phyloP scores from a whole-genome alignment of 768 basidiomycete species.

The Lentinula raphanica region DNA sequence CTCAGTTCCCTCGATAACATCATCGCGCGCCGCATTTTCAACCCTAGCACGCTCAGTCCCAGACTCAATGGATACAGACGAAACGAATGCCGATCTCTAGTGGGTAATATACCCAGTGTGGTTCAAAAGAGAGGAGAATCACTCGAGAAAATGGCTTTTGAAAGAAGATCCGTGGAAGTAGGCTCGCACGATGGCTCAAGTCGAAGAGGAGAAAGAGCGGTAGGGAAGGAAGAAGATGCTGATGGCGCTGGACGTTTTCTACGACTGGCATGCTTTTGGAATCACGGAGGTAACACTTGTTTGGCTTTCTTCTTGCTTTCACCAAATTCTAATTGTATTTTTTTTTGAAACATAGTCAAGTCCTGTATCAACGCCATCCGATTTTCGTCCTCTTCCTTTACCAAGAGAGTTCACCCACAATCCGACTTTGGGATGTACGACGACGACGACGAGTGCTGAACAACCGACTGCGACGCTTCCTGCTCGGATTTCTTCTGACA shows the following conservation, averaged over 20 bases:
- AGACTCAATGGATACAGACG: too few species aligned
- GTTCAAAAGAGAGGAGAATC: slow-evolving; percentile 11
- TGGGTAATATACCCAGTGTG: not conserved
- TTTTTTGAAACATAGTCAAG: not conserved
- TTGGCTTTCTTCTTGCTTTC: not conserved
- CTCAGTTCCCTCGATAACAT: too few species aligned
- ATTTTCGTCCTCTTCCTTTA: slow-evolving; percentile 56
- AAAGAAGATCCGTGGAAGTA: too few species aligned
- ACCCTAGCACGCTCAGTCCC: too few species aligned
- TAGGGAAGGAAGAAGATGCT: slow-evolving; percentile 13
- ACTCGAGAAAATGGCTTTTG: slow-evolving; percentile 20
- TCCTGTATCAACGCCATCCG: slow-evolving; percentile 19
- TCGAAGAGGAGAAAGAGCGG: slow-evolving; percentile 8
- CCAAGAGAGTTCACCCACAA: slow-evolving; percentile 49
- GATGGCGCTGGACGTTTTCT: slow-evolving; percentile 9
- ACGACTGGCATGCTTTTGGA: slow-evolving; percentile 28
- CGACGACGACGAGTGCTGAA: slow-evolving; percentile 16
- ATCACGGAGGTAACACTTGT: slow-evolving; percentile 37
- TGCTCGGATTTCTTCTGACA: slow-evolving; percentile 45
- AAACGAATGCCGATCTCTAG: too few species aligned
- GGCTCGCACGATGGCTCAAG: too few species aligned
- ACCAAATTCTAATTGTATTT: too few species aligned
- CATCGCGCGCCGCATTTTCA: too few species aligned
- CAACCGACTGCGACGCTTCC: slow-evolving; percentile 80
- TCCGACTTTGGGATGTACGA: slow-evolving; percentile 33